Conservation (phyloP, 352 stramenopile genomes). For the Pythium rishiriense region DNA sequence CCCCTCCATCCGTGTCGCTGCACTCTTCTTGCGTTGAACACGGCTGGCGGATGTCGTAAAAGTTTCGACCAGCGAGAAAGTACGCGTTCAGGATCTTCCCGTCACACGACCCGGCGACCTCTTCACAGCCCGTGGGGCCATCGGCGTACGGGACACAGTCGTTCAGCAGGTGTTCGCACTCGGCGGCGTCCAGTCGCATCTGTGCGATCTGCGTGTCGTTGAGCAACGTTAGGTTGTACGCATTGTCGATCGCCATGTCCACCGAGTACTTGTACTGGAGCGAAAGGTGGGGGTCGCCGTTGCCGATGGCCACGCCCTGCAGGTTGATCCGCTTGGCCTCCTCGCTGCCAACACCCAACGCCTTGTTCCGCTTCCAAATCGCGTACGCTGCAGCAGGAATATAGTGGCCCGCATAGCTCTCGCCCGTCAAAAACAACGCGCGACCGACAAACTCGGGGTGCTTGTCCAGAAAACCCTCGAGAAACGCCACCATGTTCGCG, state of each 20-base stretch:
- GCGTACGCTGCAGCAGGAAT: conserved; percentile 41
- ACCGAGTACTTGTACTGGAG: conserved; percentile 59
- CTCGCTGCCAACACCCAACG: conserved; percentile 24
- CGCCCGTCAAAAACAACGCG: conserved; percentile 54
- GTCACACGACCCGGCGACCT: conserved; percentile 37
- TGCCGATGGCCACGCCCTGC: conserved; percentile 68
- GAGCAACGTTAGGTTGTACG: conserved; percentile 70
- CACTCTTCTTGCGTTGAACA: conserved; percentile 52
- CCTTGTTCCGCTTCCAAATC: conserved; percentile 41
- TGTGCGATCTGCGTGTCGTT: conserved; percentile 36
- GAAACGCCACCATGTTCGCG: conserved; percentile 62
- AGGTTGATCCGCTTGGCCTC: conserved; percentile 42
- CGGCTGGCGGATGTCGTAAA: conserved; percentile 69
- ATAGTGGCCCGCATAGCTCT: conserved; percentile 64
- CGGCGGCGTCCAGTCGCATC: conserved; percentile 34
- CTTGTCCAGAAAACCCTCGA: conserved; percentile 49
- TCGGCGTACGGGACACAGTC: conserved; percentile 32
- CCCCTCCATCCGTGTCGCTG: conserved; percentile 26
- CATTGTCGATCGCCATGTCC: conserved; percentile 67
- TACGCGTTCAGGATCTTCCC: conserved; percentile 43
- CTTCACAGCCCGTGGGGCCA: conserved; percentile 28
- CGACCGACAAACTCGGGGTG: conserved; percentile 42
- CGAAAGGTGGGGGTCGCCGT: conserved; percentile 61
- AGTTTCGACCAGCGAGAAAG: conserved; percentile 50
- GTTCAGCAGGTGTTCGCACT: conserved; percentile 27